phyloP scores from a whole-genome alignment of 2,329 filamentous ascomycete species.

The Talaromyces piceae region DNA sequence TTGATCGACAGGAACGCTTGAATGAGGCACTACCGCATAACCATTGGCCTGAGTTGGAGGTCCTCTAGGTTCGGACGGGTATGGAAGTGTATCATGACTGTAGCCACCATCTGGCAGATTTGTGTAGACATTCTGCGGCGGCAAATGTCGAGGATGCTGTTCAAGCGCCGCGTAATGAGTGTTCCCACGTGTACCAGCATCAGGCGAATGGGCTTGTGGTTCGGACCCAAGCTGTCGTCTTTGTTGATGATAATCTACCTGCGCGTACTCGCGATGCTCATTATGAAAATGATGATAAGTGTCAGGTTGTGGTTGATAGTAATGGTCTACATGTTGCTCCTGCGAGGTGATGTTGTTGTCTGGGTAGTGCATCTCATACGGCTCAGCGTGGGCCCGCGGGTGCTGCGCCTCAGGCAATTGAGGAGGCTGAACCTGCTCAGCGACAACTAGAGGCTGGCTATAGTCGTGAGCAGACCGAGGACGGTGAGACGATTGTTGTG shows the following conservation, averaged over 20 bases:
- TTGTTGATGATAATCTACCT: constrained; percentile 7
- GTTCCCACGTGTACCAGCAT: not conserved
- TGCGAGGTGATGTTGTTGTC: not conserved
- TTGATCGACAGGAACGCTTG: not conserved
- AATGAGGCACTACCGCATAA: constrained; percentile 1
- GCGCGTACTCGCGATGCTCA: constrained; percentile 1
- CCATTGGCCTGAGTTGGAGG: not conserved
- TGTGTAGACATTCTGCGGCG: not conserved
- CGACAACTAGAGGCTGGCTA: constrained; percentile 11
- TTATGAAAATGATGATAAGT: constrained; percentile 1
- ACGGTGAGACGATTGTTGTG: constrained; percentile 9
- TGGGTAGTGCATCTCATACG: constrained; percentile 3
- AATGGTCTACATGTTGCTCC: constrained; percentile 6
- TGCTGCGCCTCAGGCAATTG: constrained; percentile 3
- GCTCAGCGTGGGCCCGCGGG: not conserved
- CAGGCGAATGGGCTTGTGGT: not conserved
- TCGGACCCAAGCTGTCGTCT: not conserved
- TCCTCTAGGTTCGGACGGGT: not conserved
- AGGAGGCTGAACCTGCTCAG: constrained; percentile 3
- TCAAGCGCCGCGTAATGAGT: constrained; percentile 2
- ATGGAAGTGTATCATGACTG: constrained; percentile 2
- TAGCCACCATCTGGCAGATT: constrained; percentile 3
- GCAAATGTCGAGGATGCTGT: constrained; percentile 2
- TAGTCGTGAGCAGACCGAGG: constrained; percentile 6
- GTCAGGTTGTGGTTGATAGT: constrained; percentile 1